Evolutionary conservation across 73 alveolate genomes (phyloP), one percentile per base, ranked within the genome.

Genomic region (Paramecium pentaurelia): DNA sequence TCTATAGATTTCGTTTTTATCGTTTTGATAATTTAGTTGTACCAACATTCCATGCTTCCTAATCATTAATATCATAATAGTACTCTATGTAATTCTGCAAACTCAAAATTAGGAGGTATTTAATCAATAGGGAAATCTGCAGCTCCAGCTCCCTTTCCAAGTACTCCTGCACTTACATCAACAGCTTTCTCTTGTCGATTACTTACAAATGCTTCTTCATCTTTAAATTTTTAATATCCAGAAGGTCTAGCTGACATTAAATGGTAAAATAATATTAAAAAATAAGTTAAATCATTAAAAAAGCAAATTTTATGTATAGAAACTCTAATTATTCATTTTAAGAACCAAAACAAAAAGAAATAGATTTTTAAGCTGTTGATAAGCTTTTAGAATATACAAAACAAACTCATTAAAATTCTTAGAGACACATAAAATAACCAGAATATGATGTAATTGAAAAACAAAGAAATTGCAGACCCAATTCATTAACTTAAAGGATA

Each of bases 31-130:
- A 8, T 18, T 47, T 32, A 3, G 71, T 80, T 44, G 47, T 49
- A 18, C 91, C 91, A 45, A 80, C 91, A 42, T 28, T 49, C 91
- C 91, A 80, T 3, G 91, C 91, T 40, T 80, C 32, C 91, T 80
- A 12, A 28, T 42, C 25, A 20, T 32, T 37, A 34, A 37, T 1
- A 75, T 45, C 5, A 7, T 11, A 64, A 64, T 40, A 45, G 1
- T 80, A 80, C 91, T 25, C 54, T 42, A 80, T 80, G 91, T 8
- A 80, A 64, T 47, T 47, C 44, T 20, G 91, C 91, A 8, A 32
- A 27, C 47, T 42, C 75, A 80, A 80, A 80, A 27, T 80, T 49
- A 3, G 91, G 91, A 80, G 91, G 91, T 32, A 80, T 80, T 64
- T 49, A 12, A 47, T 80, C 91, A 7, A 32, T 44, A 8, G 87